Conservation (phyloP, 257 asterid species). For the Solanum verrucosum region DNA sequence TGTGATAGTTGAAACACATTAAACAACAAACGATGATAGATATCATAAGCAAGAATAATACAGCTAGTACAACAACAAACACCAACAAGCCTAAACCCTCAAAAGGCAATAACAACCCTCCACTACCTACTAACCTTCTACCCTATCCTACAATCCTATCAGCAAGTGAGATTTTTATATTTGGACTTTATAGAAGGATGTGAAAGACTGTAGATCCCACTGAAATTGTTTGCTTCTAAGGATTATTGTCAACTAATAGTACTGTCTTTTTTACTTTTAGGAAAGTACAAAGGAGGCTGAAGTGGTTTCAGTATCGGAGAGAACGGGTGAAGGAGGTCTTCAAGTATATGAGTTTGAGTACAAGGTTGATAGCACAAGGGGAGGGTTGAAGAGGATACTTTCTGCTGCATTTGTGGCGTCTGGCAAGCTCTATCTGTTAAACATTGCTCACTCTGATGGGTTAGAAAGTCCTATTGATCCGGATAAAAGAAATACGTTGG, state of each 20-base stretch:
- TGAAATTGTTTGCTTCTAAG: background rate
- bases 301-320: conserved; percentile 70
- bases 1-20: background rate
- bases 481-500: conserved; percentile 43
- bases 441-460: conserved; percentile 59
- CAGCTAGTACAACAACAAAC: fast-evolving
- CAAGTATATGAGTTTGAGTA: conserved; percentile 90
- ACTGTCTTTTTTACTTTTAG: conserved; percentile 10
- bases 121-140: background rate
- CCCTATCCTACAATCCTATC: background rate
- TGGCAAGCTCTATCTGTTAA: conserved; percentile 75
- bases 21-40: background rate
- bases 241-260: background rate
- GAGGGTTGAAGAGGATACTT: conserved; percentile 82
- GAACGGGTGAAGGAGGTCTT: conserved; percentile 48
- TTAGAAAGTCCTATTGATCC: conserved; percentile 46
- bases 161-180: background rate
- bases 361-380: conserved; percentile 80
- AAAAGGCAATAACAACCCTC: background rate
- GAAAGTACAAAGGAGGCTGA: conserved; percentile 86
- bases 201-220: background rate
- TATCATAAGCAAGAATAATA: background rate
- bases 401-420: conserved; percentile 83
- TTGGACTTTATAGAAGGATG: background rate
- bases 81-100: background rate